These are phyloP conservation scores for Nicotiana knightiana DNA, from an alignment of 257 asterid species.

Conservation along the genomic window DNA sequence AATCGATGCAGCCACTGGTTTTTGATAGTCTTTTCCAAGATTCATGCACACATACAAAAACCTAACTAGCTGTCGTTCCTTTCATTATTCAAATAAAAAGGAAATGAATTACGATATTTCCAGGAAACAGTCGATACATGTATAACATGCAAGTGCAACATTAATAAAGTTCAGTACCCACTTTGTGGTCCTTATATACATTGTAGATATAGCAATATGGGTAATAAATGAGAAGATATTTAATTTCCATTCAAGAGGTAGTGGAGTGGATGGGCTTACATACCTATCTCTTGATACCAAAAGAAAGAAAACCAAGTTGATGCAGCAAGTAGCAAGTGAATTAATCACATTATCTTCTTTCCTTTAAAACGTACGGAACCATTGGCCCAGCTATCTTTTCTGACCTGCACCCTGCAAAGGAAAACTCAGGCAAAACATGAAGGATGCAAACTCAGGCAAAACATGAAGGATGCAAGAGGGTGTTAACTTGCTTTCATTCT, in stretches of 20 bases:
- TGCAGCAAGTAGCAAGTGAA: neutral
- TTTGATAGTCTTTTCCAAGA: neutral
- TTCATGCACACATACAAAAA: neutral
- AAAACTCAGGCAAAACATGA: neutral
- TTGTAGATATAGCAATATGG: neutral
- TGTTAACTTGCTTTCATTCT: neutral
- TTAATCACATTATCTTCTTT: constrained; percentile 1
- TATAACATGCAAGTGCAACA: neutral
- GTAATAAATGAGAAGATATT: neutral
- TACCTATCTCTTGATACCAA: neutral
- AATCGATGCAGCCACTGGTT: neutral
- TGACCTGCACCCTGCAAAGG: neutral
- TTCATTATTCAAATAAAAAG: neutral
- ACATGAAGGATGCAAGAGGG: constrained; percentile 2
- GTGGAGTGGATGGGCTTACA: neutral
- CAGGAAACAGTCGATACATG: neutral
- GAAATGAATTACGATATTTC: neutral
- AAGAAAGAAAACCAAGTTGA: neutral
- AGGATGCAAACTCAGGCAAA: neutral
- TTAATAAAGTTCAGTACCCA: neutral
- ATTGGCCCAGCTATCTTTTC: neutral
- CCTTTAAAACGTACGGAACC: constrained; percentile 1
- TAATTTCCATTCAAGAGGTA: neutral
- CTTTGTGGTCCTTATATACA: neutral
- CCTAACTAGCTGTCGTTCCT: neutral